Evolutionary conservation across 352 stramenopile species (phyloP), one percentile per base, ranked within the genome.

Genomic region (Phytophthora capsici): DNA sequence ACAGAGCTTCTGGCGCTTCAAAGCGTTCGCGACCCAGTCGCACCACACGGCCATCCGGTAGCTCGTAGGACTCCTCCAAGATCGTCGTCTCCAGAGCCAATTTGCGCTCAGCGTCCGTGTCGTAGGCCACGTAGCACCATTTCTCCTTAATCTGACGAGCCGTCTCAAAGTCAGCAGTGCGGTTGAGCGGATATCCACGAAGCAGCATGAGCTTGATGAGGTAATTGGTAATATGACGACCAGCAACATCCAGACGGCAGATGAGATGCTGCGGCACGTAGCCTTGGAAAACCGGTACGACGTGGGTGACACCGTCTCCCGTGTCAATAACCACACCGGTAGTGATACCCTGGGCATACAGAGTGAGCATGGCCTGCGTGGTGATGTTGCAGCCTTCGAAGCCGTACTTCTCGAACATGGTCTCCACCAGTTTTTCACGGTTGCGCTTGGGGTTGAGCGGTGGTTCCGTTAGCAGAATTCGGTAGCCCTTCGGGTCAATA

Each of bases 31-130:
- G 84, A 20, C 95, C 96, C 9, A 99, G 72, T 37, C 89, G 93
- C 55, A 99, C 97, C n/a, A 97, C 78, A 51, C 96, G 92, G 13
- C 97, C 97, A 85, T 99, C 98, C 0, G 98, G 98, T n/a, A 99
- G 84, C 41, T 93, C 85, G 69, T 98, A 98, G 17, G 78, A 88
- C 61, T 98, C 88, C 61, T 98, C 93, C 4, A 98, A 72, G 30
- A 97, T 85, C 3, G 93, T 98, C 2, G 94, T 98, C 71, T 98
- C 93, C n/a, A 86, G 56, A 5, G 89, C 88, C 36, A 97, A 63
- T 57, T 92, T 89, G 26, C 84, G 85, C 80, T 98, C 95, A 2
- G 81, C 76, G 4, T 80, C 63, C 3, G 90, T 90, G 52, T 98
- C 94, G 62, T 96, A 89, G 6, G 94, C 94, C 13, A 98, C 90